Evolutionary conservation across 75 land plant species (phyloP).

Genomic region (Pseudotsuga menziesii): DNA sequence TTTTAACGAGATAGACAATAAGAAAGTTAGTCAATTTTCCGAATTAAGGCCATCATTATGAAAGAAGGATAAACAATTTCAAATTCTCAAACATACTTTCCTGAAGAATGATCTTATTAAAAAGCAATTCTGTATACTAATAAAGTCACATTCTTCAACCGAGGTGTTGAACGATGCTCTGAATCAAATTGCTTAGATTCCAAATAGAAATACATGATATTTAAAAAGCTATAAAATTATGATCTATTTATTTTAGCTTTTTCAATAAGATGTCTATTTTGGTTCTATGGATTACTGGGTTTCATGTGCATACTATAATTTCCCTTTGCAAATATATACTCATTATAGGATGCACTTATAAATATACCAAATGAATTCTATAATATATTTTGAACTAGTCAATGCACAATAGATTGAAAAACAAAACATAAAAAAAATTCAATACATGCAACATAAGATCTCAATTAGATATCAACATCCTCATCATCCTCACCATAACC

Average conservation of each 20-base stretch:
- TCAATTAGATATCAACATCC: slow-evolving; percentile 74
- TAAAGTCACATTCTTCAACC: too few relatives aligned
- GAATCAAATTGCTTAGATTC: too few relatives aligned
- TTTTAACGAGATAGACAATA: neutral
- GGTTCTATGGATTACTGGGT: neutral
- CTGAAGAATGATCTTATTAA: too few relatives aligned
- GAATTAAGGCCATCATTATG: neutral
- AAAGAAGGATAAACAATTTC: neutral
- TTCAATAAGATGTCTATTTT: too few relatives aligned
- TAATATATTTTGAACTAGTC: neutral
- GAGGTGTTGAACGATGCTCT: too few relatives aligned
- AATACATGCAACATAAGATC: slow-evolving; percentile 85
- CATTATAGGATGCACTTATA: neutral
- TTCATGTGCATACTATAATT: neutral
- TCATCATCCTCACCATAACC: slow-evolving; percentile 96
- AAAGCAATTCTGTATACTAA: too few relatives aligned
- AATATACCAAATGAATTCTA: neutral
- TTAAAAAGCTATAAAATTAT: too few relatives aligned
- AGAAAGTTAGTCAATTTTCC: neutral
- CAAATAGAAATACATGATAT: too few relatives aligned
- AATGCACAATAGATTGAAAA: neutral
- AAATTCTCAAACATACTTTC: neutral
- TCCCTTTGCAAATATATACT: neutral
- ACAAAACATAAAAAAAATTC: neutral
- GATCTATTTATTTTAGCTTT: neutral